Base-by-base conservation (phyloP, 495 filamentous ascomycete genomes). In the Aspergillus baeticus region DNA sequence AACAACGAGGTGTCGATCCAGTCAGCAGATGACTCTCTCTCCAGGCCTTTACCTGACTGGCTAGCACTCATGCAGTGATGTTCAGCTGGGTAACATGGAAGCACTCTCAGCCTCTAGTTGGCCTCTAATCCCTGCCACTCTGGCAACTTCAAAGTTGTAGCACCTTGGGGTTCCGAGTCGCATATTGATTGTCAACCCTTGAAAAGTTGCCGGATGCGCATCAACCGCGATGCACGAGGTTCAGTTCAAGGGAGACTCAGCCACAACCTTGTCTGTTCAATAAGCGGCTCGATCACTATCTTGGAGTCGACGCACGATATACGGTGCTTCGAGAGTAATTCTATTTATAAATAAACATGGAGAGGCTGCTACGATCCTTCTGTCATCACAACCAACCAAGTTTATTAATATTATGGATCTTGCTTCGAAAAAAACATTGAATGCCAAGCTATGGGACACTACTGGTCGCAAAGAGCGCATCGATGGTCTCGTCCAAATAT, bases 1-100 rank as follows among this genome's bases (percentile, higher is more conserved):
- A 37, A 49, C 31, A 49, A 17, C 46, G 31, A 50, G 34, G 8
- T 37, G 47, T 38, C 21, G 34, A 50, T 50, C 47, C 31, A 20
- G 46, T 36, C 31, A 21, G 33, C 46, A 22, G 36, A 17, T n/a
- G 34, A 22, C 5, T 36, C 7, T 43, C 10, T 8, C 20, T 21
- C 22, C 20, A 41, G 14, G 15, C 14, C 37, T 17, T n/a, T n/a
- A 41, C 8, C 17, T 22, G 41, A 43, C 41, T 22, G 41, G 41
- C n/a, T 18, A 43, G 41, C 18, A 10, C 7, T 23, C 2, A 4
- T 22, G 17, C 41, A 43, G 18, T 10, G 10, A 18, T 43, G 17
- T 43, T 23, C 20, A 22, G 41, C 37, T 41, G 37, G 15, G n/a
- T 7, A 41, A 29, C 26, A 29, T 29, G 26, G 8, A 29, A 29